Evolutionary conservation across 306 rosid genomes (phyloP).

Genomic region (Vigna hirtella): DNA sequence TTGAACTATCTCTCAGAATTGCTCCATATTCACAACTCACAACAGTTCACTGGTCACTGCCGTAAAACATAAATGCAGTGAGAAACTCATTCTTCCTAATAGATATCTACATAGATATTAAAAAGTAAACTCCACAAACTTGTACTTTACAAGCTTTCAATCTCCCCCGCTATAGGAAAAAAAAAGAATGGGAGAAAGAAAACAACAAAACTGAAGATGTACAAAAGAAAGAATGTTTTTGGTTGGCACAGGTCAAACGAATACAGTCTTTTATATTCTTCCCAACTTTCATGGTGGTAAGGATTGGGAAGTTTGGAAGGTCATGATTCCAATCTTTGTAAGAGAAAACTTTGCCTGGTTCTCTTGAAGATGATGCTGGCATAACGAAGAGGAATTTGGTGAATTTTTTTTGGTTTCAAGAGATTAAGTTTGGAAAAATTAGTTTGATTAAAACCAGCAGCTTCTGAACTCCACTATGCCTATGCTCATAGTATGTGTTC

Average conservation of each 20-base stretch:
- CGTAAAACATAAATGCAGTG: background rate
- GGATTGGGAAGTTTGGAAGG: conserved; percentile 20
- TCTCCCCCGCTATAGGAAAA: conserved; percentile 40
- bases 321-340: background rate
- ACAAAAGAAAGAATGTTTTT: conserved; percentile 13
- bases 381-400: conserved; percentile 13
- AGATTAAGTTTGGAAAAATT: background rate
- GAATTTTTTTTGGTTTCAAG: background rate
- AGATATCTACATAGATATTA: conserved; percentile 26
- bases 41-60: no score
- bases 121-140: conserved; percentile 30
- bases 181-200: conserved; percentile 37
- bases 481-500: conserved; percentile 34
- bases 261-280: conserved; percentile 30
- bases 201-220: conserved; percentile 29
- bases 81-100: conserved; percentile 31
- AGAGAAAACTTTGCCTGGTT: background rate
- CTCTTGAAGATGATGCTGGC: conserved; percentile 8
- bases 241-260: conserved; percentile 43
- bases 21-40: background rate
- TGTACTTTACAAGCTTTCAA: conserved; percentile 47
- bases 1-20: background rate
- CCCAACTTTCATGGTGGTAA: conserved; percentile 1
- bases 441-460: conserved; percentile 40
- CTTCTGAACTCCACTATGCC: conserved; percentile 25